These are phyloP conservation scores for Tetrahymena thermophila DNA, from an alignment of 73 alveolate genomes.

Conservation along the genomic window DNA sequence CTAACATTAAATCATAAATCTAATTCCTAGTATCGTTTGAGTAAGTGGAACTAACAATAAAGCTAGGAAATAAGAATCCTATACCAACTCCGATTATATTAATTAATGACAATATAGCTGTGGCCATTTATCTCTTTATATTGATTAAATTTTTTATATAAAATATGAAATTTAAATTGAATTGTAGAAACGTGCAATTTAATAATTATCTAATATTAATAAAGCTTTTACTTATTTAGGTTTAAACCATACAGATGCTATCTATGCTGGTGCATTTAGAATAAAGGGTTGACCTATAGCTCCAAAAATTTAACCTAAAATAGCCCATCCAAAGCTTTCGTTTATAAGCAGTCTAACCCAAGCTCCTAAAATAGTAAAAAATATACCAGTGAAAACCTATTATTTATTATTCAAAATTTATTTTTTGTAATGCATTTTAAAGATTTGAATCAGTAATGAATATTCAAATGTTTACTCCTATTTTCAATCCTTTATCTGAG, in stretches of 20 bases:
- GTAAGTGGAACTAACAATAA: constrained; percentile 48
- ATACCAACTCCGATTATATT: constrained; percentile 75
- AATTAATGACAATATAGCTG: constrained; percentile 71
- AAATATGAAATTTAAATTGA: too few relatives aligned
- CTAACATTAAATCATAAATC: constrained; percentile 46
- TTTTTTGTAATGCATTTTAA: neutral
- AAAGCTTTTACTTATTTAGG: constrained; percentile 62
- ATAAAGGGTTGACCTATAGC: constrained; percentile 83
- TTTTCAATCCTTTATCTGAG: constrained; percentile 29
- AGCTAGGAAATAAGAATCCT: constrained; percentile 68
- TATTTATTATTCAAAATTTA: neutral
- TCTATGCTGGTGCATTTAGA: constrained; percentile 80
- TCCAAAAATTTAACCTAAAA: constrained; percentile 49
- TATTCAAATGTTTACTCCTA: neutral
- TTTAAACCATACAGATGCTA: constrained; percentile 79
- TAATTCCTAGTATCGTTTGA: constrained; percentile 46
- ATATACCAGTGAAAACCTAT: constrained; percentile 9
- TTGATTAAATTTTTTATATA: neutral
- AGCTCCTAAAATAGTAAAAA: neutral
- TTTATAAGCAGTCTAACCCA: constrained; percentile 8
- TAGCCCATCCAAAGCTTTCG: constrained; percentile 33
- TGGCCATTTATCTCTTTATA: constrained; percentile 66
- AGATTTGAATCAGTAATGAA: neutral
- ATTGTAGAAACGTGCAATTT: too few relatives aligned
- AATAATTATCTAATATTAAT: too few relatives aligned